Conservation (phyloP, 2,329 filamentous ascomycete genomes). For the Penicillium vulpinum region DNA sequence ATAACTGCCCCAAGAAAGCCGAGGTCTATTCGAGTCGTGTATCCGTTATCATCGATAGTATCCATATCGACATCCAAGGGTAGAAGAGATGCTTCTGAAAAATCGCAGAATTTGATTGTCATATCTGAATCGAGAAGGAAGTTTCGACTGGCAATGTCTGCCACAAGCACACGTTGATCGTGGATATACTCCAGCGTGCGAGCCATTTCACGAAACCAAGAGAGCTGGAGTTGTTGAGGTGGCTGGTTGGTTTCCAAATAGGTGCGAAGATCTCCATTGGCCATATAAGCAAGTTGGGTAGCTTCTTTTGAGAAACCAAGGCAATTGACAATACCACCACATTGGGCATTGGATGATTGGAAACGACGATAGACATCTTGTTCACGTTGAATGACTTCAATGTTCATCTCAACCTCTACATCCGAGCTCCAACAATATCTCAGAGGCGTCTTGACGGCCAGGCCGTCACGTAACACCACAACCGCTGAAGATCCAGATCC, state of each 20-base stretch:
- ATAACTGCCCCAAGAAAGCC: conserved; percentile 31
- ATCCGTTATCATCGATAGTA: conserved; percentile 28
- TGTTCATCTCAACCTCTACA: conserved; percentile 15
- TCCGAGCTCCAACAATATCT: conserved; percentile 15
- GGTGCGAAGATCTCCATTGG: conserved; percentile 27
- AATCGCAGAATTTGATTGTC: conserved; percentile 32
- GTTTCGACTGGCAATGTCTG: conserved; percentile 32
- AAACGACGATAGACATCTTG: conserved; percentile 20
- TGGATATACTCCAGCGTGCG: conserved; percentile 27
- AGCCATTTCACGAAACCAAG: conserved; percentile 29
- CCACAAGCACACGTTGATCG: conserved; percentile 28
- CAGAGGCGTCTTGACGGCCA: conserved; percentile 18
- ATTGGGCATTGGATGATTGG: conserved; percentile 2
- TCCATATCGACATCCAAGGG: conserved; percentile 27
- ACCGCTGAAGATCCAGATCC: conserved; percentile 18
- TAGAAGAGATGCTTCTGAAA: conserved; percentile 28
- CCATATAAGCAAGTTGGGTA: conserved; percentile 24
- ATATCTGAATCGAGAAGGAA: conserved; percentile 31
- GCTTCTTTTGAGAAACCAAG: conserved; percentile 13
- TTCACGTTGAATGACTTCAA: conserved; percentile 15
- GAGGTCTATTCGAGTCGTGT: conserved; percentile 31
- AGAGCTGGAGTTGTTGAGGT: conserved; percentile 21
- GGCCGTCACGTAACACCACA: conserved; percentile 6
- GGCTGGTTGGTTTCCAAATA: conserved; percentile 23
- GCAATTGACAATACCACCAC: conserved; percentile 19